A percentile compares a stretch with the other conserved stretches of the same genome.
Evolutionary conservation across 2,329 filamentous ascomycete genomes (phyloP).

Genomic region (Aureobasidium sp.): DNA sequence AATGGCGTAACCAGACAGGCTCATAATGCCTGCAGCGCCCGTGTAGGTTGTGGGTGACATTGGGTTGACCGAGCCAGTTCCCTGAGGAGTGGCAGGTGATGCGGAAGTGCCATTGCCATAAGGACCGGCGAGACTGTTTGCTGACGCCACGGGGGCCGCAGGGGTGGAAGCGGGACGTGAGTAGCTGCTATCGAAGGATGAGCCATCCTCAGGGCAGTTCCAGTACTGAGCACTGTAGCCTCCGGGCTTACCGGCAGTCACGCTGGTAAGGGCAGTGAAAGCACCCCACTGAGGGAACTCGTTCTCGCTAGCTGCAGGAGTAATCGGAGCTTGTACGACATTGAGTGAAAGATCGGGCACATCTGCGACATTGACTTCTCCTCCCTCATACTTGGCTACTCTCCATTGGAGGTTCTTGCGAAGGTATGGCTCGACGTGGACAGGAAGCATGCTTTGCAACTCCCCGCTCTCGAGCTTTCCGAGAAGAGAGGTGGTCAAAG

Average conservation of each 20-base stretch:
- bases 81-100: background rate
- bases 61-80: background rate
- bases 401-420: constrained; percentile 29
- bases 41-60: background rate
- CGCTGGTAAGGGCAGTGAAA: constrained; percentile 24
- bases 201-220: constrained; percentile 3
- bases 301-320: constrained; percentile 28
- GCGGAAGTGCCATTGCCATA: background rate
- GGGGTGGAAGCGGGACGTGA: background rate
- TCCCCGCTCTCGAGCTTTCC: constrained; percentile 27
- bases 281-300: constrained; percentile 33
- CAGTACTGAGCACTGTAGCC: constrained; percentile 19
- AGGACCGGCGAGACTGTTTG: background rate
- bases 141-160: background rate
- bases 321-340: constrained; percentile 33
- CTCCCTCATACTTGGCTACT: constrained; percentile 30
- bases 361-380: constrained; percentile 26
- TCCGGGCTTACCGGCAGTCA: constrained; percentile 23
- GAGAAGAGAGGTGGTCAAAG: constrained; percentile 38
- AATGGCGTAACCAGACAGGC: background rate
- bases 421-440: constrained; percentile 26
- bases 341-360: constrained; percentile 34
- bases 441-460: constrained; percentile 27
- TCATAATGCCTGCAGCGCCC: background rate
- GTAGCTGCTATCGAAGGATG: background rate